These are phyloP conservation scores for Cotoneaster glaucophyllus DNA, from an alignment of 306 rosid genomes.

Conservation along the genomic window DNA sequence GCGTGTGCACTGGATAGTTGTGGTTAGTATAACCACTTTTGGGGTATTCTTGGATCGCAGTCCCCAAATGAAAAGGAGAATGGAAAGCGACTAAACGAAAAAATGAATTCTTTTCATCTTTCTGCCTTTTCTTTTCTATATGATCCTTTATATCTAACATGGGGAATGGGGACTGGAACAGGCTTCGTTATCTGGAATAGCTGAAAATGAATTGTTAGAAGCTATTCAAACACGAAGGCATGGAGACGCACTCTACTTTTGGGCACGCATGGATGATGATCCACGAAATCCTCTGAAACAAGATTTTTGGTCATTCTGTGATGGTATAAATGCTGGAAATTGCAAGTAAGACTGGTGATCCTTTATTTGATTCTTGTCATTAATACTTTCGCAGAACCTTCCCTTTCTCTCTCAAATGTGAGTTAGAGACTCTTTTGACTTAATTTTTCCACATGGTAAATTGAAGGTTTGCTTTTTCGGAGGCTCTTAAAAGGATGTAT, in stretches of 20 bases:
- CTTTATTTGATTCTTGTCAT: not conserved
- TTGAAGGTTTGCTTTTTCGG: conserved; percentile 71
- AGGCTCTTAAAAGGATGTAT: conserved; percentile 76
- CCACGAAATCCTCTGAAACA: conserved; percentile 51
- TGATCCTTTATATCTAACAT: conserved; percentile 15
- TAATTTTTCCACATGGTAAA: conserved; percentile 14
- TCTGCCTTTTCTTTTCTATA: not conserved
- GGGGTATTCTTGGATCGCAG: not conserved
- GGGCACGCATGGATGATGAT: conserved; percentile 87
- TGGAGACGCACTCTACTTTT: conserved; percentile 90
- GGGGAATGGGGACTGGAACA: conserved; percentile 29
- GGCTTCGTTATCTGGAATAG: conserved; percentile 70
- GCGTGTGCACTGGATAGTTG: not conserved
- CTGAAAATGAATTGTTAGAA: conserved; percentile 69
- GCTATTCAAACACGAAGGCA: conserved; percentile 58
- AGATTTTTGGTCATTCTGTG: conserved; percentile 94
- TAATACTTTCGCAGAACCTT: not conserved
- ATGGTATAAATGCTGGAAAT: conserved; percentile 85
- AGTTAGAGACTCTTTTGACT: not conserved
- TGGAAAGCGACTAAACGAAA: not conserved
- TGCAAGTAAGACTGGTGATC: conserved; percentile 62
- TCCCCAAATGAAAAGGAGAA: not conserved
- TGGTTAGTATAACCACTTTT: not conserved
- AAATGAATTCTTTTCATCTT: not conserved
- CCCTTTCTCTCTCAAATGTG: not conserved